These are phyloP conservation scores for Barnettozyma sucrosica DNA, from an alignment of 805 yeast genomes.

Conservation along the genomic window DNA sequence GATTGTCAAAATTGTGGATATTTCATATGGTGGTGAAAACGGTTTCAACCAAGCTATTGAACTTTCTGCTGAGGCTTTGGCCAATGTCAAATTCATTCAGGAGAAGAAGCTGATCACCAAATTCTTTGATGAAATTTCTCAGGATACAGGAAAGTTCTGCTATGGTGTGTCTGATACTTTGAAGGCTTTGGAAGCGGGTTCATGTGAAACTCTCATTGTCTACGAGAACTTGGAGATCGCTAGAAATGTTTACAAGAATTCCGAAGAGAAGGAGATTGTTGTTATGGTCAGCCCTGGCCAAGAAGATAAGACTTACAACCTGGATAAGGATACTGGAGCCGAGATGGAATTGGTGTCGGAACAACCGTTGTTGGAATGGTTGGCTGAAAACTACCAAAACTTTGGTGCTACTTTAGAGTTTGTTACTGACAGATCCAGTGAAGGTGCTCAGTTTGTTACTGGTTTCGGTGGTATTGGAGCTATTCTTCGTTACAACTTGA, in stretches of 20 bases:
- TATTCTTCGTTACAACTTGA: conserved; percentile 89
- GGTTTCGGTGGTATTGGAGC: conserved; percentile 99
- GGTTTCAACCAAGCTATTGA: conserved; percentile 99
- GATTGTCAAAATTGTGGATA: conserved; percentile 89
- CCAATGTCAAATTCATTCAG: conserved; percentile 96
- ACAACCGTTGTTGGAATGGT: conserved; percentile 88
- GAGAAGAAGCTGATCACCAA: conserved; percentile 90
- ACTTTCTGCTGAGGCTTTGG: conserved; percentile 91
- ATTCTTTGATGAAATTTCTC: conserved; percentile 96
- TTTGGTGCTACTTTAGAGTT: conserved; percentile 96
- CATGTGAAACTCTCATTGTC: conserved; percentile 88
- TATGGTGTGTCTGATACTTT: conserved; percentile 95
- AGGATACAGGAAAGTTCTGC: conserved; percentile 96
- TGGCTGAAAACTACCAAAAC: conserved; percentile 91
- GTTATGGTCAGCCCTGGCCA: conserved; percentile 69
- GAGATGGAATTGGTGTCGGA: conserved; percentile 90
- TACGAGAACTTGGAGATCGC: conserved; percentile 84
- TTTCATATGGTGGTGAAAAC: conserved; percentile 98
- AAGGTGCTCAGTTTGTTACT: conserved; percentile 96
- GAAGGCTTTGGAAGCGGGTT: conserved; percentile 94
- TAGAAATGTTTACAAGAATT: conserved; percentile 78
- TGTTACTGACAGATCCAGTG: conserved; percentile 93
- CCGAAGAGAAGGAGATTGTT: conserved; percentile 71
- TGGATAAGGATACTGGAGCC: conserved; percentile 80
- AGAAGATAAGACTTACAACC: conserved; percentile 66